Conservation (phyloP, 2,329 filamentous ascomycete species). For the Penicillium sp. region DNA sequence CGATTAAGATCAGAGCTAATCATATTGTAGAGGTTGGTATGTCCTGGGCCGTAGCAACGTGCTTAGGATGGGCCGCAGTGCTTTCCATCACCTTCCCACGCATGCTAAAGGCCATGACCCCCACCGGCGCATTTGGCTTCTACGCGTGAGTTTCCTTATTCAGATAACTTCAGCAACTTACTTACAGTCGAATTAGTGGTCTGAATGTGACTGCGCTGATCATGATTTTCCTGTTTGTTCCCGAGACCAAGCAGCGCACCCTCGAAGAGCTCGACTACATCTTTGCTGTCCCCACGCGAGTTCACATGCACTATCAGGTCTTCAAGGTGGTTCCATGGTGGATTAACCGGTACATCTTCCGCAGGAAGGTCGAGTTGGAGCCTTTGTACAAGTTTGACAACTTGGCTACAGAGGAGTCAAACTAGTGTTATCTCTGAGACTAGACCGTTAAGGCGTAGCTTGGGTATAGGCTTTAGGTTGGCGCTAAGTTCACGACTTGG, state of each 20-base stretch:
- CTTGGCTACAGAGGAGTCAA: not conserved
- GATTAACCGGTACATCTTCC: conserved; percentile 54
- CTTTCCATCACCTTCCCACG: conserved; percentile 49
- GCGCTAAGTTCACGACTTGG: too few species aligned
- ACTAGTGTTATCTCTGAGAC: conserved; percentile 1
- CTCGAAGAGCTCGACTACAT: conserved; percentile 54
- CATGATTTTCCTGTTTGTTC: conserved; percentile 60
- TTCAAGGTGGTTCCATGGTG: conserved; percentile 57
- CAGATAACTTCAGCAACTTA: too few species aligned
- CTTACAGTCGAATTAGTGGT: conserved; percentile 21
- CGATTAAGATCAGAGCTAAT: too few species aligned
- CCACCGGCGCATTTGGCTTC: conserved; percentile 56
- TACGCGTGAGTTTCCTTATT: conserved; percentile 38
- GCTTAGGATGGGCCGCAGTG: conserved; percentile 47
- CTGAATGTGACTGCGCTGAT: conserved; percentile 57
- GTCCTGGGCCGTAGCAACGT: conserved; percentile 44
- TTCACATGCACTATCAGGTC: conserved; percentile 55
- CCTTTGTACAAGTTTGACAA: conserved; percentile 50
- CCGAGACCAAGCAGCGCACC: conserved; percentile 54
- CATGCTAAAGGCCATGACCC: conserved; percentile 45
- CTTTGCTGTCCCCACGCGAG: conserved; percentile 55
- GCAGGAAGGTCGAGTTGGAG: conserved; percentile 44
- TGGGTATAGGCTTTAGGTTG: too few species aligned
- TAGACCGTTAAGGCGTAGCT: conserved; percentile 1
- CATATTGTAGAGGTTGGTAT: conserved; percentile 36